A percentile compares a stretch with the other conserved stretches of the same genome.
Conservation (phyloP, 2,329 filamentous ascomycete species). For the Pestalotiopsis sp. region DNA sequence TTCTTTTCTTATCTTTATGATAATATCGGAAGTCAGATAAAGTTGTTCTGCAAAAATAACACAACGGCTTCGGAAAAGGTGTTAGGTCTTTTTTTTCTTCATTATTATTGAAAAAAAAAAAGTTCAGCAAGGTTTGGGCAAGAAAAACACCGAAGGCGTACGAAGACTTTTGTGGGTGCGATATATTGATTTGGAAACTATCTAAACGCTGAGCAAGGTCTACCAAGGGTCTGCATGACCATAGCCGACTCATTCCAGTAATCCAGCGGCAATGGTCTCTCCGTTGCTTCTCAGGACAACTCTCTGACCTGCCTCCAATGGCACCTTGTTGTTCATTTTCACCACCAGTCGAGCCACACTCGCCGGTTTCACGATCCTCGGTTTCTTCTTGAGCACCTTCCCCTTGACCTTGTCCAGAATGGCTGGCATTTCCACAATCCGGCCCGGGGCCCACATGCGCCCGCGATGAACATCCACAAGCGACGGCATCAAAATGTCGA, state of each 20-base stretch:
- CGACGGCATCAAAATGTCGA: constrained; percentile 88
- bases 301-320: constrained; percentile 76
- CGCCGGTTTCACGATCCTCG: constrained; percentile 78
- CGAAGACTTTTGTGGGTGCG: no score
- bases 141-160: no score
- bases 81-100: no score
- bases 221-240: no score
- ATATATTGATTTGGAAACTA: no score
- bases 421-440: constrained; percentile 70
- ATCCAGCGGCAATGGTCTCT: constrained; percentile 82
- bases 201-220: no score
- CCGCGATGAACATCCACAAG: constrained; percentile 87
- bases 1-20: no score
- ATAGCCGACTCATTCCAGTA: constrained; percentile 58
- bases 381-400: constrained; percentile 76
- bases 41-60: no score
- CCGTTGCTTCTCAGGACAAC: constrained; percentile 81
- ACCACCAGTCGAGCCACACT: constrained; percentile 76
- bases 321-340: constrained; percentile 71
- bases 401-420: constrained; percentile 79
- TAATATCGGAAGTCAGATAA: no score
- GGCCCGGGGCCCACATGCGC: constrained; percentile 74
- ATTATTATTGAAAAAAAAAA: no score
- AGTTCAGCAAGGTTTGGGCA: no score
- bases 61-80: no score